phyloP scores from a whole-genome alignment of 2,329 filamentous ascomycete species.

The Colletotrichum cuscutae region DNA sequence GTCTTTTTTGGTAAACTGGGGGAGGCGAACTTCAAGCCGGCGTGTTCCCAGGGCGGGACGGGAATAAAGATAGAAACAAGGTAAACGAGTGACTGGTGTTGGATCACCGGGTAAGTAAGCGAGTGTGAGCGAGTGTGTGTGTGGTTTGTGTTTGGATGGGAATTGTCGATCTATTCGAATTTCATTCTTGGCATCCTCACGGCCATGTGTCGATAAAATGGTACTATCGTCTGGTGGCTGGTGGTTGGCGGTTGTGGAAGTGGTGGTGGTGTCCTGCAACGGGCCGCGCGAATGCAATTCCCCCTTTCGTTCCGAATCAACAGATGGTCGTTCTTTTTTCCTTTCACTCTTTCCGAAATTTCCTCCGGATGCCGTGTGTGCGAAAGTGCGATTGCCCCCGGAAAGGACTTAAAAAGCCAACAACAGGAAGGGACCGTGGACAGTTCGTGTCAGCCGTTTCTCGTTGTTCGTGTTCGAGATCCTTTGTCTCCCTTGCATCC shows the following conservation, averaged over 20 bases:
- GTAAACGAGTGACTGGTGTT: slow-evolving; percentile 26
- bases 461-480: slow-evolving; percentile 28
- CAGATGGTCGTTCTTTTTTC: background rate
- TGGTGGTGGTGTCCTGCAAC: slow-evolving; percentile 26
- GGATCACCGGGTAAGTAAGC: slow-evolving; percentile 9
- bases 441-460: slow-evolving; percentile 27
- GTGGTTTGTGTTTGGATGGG: slow-evolving; percentile 3
- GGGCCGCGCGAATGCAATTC: slow-evolving; percentile 14
- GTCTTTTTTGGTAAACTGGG: slow-evolving; percentile 19
- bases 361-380: background rate
- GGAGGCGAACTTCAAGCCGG: slow-evolving; percentile 27
- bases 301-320: background rate
- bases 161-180: slow-evolving; percentile 33
- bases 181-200: slow-evolving; percentile 33
- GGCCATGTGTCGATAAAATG: slow-evolving; percentile 13
- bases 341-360: background rate
- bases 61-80: slow-evolving; percentile 19
- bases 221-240: slow-evolving; percentile 22
- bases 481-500: slow-evolving; percentile 35
- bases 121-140: slow-evolving; percentile 24
- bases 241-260: background rate
- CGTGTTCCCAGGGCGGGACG: slow-evolving; percentile 23
- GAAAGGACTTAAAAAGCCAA: background rate
- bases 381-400: background rate
- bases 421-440: background rate